These are phyloP conservation scores for Malassezia brasiliensis DNA, from an alignment of 1,284 basidiomycete genomes.

Conservation along the genomic window DNA sequence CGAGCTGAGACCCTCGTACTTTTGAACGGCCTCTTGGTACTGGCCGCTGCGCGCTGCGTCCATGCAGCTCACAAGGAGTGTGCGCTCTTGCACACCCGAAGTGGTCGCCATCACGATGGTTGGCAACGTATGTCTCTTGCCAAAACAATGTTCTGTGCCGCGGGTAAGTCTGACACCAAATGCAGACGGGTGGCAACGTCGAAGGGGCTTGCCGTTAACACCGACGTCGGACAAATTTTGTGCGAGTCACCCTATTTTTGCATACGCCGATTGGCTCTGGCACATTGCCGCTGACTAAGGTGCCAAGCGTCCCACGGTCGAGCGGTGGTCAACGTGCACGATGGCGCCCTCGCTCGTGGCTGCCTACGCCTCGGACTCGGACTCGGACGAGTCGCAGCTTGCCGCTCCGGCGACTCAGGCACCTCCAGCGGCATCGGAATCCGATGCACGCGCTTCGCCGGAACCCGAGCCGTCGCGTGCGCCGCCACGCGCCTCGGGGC, in stretches of 20 bases:
- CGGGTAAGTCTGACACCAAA: no score
- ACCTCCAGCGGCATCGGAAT: no score
- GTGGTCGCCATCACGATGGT: background rate
- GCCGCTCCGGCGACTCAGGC: no score
- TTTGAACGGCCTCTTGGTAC: slow-evolving; percentile 36
- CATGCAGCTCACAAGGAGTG: slow-evolving; percentile 40
- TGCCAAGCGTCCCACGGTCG: background rate
- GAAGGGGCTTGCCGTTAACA: no score
- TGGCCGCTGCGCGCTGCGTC: slow-evolving; percentile 30
- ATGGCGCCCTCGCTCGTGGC: slow-evolving; percentile 13
- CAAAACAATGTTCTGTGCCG: no score
- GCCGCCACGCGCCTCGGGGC: background rate
- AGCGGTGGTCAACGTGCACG: background rate
- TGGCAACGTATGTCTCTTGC: background rate
- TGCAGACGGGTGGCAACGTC: background rate
- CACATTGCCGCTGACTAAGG: background rate
- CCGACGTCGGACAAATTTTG: no score
- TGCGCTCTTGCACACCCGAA: background rate
- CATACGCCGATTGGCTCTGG: background rate
- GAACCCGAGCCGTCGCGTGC: background rate
- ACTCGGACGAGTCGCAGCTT: slow-evolving; percentile 6
- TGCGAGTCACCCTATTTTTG: background rate
- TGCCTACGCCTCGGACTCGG: slow-evolving; percentile 21
- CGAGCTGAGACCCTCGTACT: background rate
- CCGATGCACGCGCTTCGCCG: no score